phyloP scores from a whole-genome alignment of 2,329 filamentous ascomycete species.

The Ceratocystis cubensis region DNA sequence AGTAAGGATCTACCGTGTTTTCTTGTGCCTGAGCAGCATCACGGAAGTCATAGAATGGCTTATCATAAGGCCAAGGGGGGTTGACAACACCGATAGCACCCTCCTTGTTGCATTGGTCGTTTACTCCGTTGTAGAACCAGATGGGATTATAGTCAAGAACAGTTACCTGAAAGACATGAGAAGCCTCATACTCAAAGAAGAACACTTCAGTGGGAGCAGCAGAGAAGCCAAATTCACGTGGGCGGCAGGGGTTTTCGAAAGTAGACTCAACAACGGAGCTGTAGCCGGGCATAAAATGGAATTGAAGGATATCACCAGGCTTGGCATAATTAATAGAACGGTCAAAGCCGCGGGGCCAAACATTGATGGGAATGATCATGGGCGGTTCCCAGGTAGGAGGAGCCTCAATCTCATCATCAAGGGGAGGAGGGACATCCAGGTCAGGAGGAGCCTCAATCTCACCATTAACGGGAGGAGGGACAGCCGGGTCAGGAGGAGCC shows the following conservation, averaged over 20 bases:
- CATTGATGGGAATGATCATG: constrained; percentile 25
- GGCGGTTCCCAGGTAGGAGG: too few species aligned
- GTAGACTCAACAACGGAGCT: constrained; percentile 19
- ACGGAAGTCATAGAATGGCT: too few species aligned
- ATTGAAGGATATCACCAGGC: neutral
- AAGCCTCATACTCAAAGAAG: neutral
- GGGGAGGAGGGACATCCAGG: too few species aligned
- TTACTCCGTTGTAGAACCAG: neutral
- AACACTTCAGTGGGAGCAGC: too few species aligned
- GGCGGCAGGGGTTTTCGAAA: constrained; percentile 34
- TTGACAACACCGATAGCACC: constrained; percentile 19
- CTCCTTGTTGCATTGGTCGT: constrained; percentile 24
- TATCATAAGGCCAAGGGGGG: too few species aligned
- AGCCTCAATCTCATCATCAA: too few species aligned
- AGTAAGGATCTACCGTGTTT: too few species aligned
- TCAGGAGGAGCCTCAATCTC: too few species aligned
- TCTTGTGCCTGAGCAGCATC: too few species aligned
- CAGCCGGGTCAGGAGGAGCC: too few species aligned
- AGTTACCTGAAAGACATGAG: constrained; percentile 26
- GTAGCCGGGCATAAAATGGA: neutral
- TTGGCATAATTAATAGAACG: neutral
- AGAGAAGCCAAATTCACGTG: constrained; percentile 23
- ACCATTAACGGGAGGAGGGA: too few species aligned
- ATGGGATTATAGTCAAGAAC: constrained; percentile 13
- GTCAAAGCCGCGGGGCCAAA: constrained; percentile 33